Percentiles rank a stretch among this genome's conserved stretches.
phyloP scores from a whole-genome alignment of 768 basidiomycete genomes.

The Dacryopinax spathularia region DNA sequence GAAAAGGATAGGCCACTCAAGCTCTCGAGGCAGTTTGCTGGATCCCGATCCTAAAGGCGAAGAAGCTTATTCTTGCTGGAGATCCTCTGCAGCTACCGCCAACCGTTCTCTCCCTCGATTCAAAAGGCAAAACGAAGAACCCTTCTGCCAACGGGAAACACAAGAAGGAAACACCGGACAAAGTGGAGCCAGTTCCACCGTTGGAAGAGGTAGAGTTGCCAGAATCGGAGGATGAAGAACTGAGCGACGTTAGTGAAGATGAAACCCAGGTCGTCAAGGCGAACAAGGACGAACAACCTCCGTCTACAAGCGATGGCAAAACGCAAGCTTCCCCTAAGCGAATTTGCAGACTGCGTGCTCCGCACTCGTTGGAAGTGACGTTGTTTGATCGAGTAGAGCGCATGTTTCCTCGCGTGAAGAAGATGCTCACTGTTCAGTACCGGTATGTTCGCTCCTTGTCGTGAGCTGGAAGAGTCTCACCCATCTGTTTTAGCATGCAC shows the following conservation, averaged over 20 bases:
- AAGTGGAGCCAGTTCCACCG: slow-evolving; percentile 14
- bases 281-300: slow-evolving; percentile 4
- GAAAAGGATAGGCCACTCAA: slow-evolving; percentile 80
- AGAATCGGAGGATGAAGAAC: background rate
- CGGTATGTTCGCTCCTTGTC: slow-evolving; percentile 33
- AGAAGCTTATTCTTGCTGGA: slow-evolving; percentile 80
- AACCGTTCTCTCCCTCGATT: slow-evolving; percentile 61
- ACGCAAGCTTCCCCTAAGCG: slow-evolving; percentile 11
- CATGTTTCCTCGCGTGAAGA: slow-evolving; percentile 70
- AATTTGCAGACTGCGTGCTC: slow-evolving; percentile 33
- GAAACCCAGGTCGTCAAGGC: no score
- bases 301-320: background rate
- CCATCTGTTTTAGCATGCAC: slow-evolving; percentile 55
- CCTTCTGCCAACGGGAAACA: slow-evolving; percentile 3
- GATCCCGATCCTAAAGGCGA: slow-evolving; percentile 87
- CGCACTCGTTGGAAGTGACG: slow-evolving; percentile 69
- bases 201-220: slow-evolving; percentile 1
- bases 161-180: slow-evolving; percentile 7
- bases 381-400: slow-evolving; percentile 82
- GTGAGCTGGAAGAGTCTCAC: slow-evolving; percentile 4
- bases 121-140: slow-evolving; percentile 23
- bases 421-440: slow-evolving; percentile 83
- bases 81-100: slow-evolving; percentile 95
- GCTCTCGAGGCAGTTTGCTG: slow-evolving; percentile 93
- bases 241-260: slow-evolving; percentile 12